Conservation (phyloP, 306 rosid species). For the Castanea mollissima region DNA sequence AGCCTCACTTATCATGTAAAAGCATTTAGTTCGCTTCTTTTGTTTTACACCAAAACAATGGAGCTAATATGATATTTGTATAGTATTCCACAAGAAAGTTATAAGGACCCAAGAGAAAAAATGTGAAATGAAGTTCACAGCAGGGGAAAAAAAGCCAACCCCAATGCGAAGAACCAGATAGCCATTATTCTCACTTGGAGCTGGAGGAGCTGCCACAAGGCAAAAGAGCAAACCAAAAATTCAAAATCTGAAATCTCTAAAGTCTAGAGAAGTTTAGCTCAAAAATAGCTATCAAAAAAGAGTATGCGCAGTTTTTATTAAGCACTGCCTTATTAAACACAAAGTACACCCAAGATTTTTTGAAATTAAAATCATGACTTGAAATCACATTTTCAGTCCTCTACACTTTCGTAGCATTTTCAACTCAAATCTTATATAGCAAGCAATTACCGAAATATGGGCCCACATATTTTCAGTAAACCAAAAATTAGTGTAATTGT, state of each 20-base stretch:
- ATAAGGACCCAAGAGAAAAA: background rate
- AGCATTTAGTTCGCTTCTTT: background rate
- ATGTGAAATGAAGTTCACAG: background rate
- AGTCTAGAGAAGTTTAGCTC: background rate
- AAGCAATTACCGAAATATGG: too few species aligned
- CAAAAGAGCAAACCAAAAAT: background rate
- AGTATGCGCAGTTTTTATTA: too few species aligned
- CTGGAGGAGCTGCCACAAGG: constrained; percentile 76
- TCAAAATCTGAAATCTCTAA: background rate
- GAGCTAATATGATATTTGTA: background rate
- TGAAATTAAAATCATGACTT: too few species aligned
- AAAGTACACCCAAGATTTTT: too few species aligned
- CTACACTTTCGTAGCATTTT: too few species aligned
- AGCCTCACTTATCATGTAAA: background rate
- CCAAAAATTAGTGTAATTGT: too few species aligned
- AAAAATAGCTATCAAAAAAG: too few species aligned
- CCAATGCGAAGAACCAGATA: constrained; percentile 89
- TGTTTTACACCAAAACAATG: background rate
- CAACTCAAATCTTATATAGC: too few species aligned
- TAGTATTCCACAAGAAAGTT: background rate
- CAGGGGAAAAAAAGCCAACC: constrained; percentile 48
- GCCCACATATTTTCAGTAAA: too few species aligned
- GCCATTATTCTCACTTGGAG: constrained; percentile 74
- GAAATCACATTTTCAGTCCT: too few species aligned
- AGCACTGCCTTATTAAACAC: too few species aligned